Evolutionary conservation across 345 rosid species (phyloP), one percentile per base, ranked within the genome.

Genomic region (Acer campestre): DNA sequence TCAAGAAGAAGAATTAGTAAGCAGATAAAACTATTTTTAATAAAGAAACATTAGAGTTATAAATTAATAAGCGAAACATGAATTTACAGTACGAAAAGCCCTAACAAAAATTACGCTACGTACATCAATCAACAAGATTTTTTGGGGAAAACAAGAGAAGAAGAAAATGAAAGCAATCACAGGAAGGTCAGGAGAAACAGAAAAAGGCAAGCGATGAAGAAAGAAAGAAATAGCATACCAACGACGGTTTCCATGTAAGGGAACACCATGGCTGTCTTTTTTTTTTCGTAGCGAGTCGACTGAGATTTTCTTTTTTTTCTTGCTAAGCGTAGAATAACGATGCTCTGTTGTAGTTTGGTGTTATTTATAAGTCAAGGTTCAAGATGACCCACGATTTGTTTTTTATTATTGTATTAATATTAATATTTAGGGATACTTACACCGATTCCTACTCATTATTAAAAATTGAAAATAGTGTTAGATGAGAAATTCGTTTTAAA

Each of bases 231-330:
- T 46, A 56, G 76, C 85, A 48, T 86, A 95, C 98, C 89, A 23
- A 92, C 97, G 63, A 93, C 98, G 42, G 95, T 86, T 88, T 93
- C 98, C 98, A 95, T 91, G 88, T 82, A 95, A 16, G 95, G 95
- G 77, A 95, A 89, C 85, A 80, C 92, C 98, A 95, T 95, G 85
- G 84, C 73, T 25, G 80, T 48, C 51, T 53, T 79, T 29, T 56
- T 29, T 56, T 53, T n/a, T 20, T 14, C 59, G 74, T 31, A 1
- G 75, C 35, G 80, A 76, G 76, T 63, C 17, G 20, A 59, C 75
- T 46, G 63, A 23, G 49, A 23, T 70, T 49, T 65, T 51, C 17
- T 53, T 53, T 18, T 25, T 70, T 56, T 65, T 51, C 58, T 53
- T 53, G 58, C 63, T 9, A 13, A 16, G 16, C 51, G 20, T 42